These are phyloP conservation scores for Coemansia sp. DNA, from an alignment of 192 early-diverging fungal genomes.

Conservation along the genomic window DNA sequence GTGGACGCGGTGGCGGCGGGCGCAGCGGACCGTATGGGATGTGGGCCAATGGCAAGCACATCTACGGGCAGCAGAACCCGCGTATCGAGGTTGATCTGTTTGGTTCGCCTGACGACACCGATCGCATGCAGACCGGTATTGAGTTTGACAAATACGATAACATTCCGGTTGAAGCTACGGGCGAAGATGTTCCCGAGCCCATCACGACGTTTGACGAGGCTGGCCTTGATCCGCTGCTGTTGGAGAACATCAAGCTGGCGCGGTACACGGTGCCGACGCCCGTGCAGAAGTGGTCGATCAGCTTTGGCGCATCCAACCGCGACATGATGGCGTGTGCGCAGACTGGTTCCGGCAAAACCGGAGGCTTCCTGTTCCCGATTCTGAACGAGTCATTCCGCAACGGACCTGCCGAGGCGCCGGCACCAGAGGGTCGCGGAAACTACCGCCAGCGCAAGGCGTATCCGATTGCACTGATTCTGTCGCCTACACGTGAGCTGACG, in stretches of 20 bases:
- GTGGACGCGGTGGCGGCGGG: slow-evolving; percentile 24
- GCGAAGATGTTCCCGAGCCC: slow-evolving; percentile 65
- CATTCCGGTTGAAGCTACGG: slow-evolving; percentile 92
- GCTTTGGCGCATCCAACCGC: slow-evolving; percentile 75
- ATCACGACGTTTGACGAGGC: slow-evolving; percentile 68
- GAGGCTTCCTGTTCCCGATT: slow-evolving; percentile 97
- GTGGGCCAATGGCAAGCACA: slow-evolving; percentile 79
- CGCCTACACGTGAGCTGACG: slow-evolving; percentile 78
- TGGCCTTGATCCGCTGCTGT: slow-evolving; percentile 79
- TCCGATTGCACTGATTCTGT: slow-evolving; percentile 68
- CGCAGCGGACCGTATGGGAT: slow-evolving; percentile 56
- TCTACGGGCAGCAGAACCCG: slow-evolving; percentile 74
- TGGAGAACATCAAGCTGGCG: slow-evolving; percentile 86
- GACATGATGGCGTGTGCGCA: slow-evolving; percentile 99
- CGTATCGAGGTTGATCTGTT: slow-evolving; percentile 81
- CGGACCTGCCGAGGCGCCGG: slow-evolving; percentile 62
- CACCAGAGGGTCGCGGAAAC: slow-evolving; percentile 36
- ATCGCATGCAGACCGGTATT: slow-evolving; percentile 85
- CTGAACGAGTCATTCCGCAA: slow-evolving; percentile 87
- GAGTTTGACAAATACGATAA: slow-evolving; percentile 99
- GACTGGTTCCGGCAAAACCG: slow-evolving; percentile 95
- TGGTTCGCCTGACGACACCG: slow-evolving; percentile 69
- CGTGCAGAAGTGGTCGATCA: slow-evolving; percentile 91
- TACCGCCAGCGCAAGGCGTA: slow-evolving; percentile 63
- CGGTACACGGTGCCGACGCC: slow-evolving; percentile 90